These are phyloP conservation scores for Phytophthora foliorum DNA, from an alignment of 352 stramenopile genomes.

Conservation along the genomic window DNA sequence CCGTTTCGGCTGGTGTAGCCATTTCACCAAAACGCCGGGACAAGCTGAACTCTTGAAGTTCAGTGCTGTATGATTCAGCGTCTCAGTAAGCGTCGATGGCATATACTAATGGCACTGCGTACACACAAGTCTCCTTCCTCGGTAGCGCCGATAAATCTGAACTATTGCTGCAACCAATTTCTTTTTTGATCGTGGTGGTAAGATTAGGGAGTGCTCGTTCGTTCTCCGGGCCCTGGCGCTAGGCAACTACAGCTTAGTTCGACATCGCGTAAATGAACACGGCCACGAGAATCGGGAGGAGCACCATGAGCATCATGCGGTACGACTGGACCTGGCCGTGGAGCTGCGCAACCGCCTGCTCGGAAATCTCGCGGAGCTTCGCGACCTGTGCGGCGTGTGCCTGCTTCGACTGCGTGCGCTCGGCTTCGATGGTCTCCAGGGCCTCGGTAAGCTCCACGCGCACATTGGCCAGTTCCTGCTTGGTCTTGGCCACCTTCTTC, in stretches of 20 bases:
- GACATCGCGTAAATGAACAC: constrained; percentile 61
- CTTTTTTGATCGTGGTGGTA: not conserved
- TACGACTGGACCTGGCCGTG: constrained; percentile 65
- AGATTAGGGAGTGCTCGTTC: constrained; percentile 18
- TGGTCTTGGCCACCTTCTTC: constrained; percentile 75
- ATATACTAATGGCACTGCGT: too few relatives aligned
- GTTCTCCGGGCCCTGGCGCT: not conserved
- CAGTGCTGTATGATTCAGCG: not conserved
- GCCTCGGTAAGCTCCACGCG: constrained; percentile 49
- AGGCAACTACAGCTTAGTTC: constrained; percentile 44
- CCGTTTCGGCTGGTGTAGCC: constrained; percentile 8
- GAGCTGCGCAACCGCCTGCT: constrained; percentile 35
- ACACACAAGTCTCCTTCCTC: too few relatives aligned
- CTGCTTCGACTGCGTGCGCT: constrained; percentile 46
- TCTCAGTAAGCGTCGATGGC: too few relatives aligned
- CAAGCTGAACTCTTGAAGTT: constrained; percentile 27
- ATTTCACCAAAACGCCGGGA: constrained; percentile 12
- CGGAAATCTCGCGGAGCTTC: constrained; percentile 48
- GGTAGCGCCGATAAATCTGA: too few relatives aligned
- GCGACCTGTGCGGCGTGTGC: constrained; percentile 48
- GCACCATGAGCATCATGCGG: constrained; percentile 58
- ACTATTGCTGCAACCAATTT: not conserved
- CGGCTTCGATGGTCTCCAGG: constrained; percentile 28
- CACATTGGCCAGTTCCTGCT: constrained; percentile 59
- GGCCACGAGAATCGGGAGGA: constrained; percentile 66